phyloP scores from a whole-genome alignment of 1,284 basidiomycete species.

The Binderoboletus segoi region DNA sequence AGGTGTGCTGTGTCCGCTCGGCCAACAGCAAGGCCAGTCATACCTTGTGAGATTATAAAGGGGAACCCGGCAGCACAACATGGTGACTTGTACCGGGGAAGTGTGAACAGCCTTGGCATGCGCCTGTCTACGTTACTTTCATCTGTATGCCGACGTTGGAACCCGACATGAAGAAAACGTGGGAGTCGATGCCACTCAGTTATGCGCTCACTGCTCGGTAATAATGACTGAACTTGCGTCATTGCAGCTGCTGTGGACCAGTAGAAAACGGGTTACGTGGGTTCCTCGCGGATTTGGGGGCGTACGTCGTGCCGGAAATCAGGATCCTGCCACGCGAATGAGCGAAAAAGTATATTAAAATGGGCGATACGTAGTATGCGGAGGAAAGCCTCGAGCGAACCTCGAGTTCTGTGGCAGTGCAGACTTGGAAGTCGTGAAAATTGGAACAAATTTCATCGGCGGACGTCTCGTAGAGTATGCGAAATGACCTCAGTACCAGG shows the following conservation, averaged over 20 bases:
- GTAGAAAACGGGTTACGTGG: constrained; percentile 2
- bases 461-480: constrained; percentile 4
- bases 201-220: constrained; percentile 14
- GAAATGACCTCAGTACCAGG: no score
- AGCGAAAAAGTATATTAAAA: not conserved
- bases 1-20: constrained; percentile 16
- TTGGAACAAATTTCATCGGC: constrained; percentile 5
- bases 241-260: constrained; percentile 16
- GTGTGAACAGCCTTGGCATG: constrained; percentile 30
- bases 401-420: constrained; percentile 29
- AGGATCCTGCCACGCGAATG: not conserved
- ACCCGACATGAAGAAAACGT: constrained; percentile 33
- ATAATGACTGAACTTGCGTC: constrained; percentile 20
- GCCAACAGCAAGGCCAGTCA: constrained; percentile 20
- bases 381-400: constrained; percentile 31
- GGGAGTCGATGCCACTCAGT: constrained; percentile 16
- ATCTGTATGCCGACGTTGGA: constrained; percentile 14
- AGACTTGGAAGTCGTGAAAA: not conserved
- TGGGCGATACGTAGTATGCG: not conserved
- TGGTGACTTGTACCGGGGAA: constrained; percentile 23
- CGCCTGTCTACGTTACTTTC: constrained; percentile 20
- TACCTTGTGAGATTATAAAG: constrained; percentile 34
- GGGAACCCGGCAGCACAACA: constrained; percentile 21
- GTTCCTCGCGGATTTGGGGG: constrained; percentile 1
- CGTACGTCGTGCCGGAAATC: not conserved